Conservation (phyloP, 139 green algal genomes). For the Axilococcus clingmanii region DNA sequence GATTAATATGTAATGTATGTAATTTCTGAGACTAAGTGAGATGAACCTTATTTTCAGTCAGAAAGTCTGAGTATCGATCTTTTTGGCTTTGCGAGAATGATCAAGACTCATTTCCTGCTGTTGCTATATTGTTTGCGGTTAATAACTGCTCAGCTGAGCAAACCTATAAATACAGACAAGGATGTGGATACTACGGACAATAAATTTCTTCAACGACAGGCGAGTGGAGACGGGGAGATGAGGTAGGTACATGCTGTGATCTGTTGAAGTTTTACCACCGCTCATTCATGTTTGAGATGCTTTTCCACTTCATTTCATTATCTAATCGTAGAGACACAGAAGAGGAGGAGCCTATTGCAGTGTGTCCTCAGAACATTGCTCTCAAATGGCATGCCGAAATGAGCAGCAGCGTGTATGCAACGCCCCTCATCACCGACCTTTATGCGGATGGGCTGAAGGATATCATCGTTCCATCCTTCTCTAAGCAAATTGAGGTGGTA, state of each 20-base stretch:
- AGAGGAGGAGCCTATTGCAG: not conserved
- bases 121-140: too few relatives aligned
- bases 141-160: constrained; percentile 41
- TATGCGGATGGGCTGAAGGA: constrained; percentile 84
- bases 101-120: too few relatives aligned
- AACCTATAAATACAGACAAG: constrained; percentile 27
- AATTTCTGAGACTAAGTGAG: too few relatives aligned
- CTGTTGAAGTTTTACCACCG: not conserved
- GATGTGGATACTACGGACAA: constrained; percentile 35
- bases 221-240: constrained; percentile 5
- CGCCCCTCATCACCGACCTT: constrained; percentile 90
- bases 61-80: too few relatives aligned
- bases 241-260: not conserved
- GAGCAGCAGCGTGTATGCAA: constrained; percentile 78
- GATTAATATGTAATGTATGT: too few relatives aligned
- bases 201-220: constrained; percentile 62
- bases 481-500: constrained; percentile 37
- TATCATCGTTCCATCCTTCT: constrained; percentile 88
- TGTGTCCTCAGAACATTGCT: constrained; percentile 43
- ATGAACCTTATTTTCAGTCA: too few relatives aligned
- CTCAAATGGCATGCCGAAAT: constrained; percentile 86
- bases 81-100: too few relatives aligned
- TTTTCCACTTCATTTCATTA: not conserved
- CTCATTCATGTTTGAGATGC: not conserved
- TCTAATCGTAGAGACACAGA: too few relatives aligned